phyloP scores from a whole-genome alignment of 345 rosid genomes.

The Gossypium longicalyx region DNA sequence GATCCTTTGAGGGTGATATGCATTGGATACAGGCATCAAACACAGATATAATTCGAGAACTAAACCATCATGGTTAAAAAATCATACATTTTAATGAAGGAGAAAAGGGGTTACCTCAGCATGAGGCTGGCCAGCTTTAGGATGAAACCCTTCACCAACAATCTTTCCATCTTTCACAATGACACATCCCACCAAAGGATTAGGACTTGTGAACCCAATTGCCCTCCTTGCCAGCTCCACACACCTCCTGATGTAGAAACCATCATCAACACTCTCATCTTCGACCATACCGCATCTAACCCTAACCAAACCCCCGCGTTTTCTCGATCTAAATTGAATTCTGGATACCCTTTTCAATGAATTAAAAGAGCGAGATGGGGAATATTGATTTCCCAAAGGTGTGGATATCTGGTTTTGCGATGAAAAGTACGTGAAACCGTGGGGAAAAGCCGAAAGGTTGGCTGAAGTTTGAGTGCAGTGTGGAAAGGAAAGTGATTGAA shows the following conservation, averaged over 20 bases:
- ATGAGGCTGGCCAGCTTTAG: constrained; percentile 96
- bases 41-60: background rate
- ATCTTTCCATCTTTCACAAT: constrained; percentile 77
- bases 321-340: constrained; percentile 19
- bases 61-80: background rate
- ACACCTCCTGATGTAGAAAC: constrained; percentile 62
- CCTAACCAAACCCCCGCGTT: constrained; percentile 13
- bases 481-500: constrained; percentile 14
- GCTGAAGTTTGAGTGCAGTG: background rate
- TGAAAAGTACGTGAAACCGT: background rate
- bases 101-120: constrained; percentile 60
- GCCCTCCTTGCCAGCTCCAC: constrained; percentile 81
- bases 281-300: constrained; percentile 28
- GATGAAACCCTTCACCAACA: constrained; percentile 94
- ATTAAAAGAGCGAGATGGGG: constrained; percentile 19
- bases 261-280: constrained; percentile 35
- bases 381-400: background rate
- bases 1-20: background rate
- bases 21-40: background rate
- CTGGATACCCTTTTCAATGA: constrained; percentile 21
- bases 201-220: constrained; percentile 80
- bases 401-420: background rate
- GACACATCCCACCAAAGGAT: constrained; percentile 95
- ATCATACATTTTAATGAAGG: background rate
- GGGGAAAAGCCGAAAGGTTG: constrained; percentile 9